Conservation (phyloP, 2,329 filamentous ascomycete species). For the Coniella lustricola region DNA sequence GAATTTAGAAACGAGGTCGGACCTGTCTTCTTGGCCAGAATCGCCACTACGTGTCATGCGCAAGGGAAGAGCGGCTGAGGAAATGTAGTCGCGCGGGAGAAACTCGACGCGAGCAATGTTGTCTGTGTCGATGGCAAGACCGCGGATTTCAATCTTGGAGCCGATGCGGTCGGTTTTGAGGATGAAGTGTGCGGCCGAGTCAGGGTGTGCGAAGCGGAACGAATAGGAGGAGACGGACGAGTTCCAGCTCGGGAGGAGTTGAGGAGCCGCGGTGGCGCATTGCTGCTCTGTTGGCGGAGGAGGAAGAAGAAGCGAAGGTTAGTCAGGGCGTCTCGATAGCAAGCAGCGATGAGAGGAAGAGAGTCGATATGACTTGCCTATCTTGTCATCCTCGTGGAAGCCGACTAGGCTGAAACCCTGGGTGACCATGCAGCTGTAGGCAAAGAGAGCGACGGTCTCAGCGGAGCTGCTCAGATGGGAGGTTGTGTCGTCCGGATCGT, state of each 20-base stretch:
- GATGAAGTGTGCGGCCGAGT: constrained; percentile 79
- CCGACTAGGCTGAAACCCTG: constrained; percentile 77
- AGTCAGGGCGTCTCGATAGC: constrained; percentile 7
- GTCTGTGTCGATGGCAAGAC: constrained; percentile 72
- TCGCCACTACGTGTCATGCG: constrained; percentile 44
- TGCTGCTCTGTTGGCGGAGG: constrained; percentile 41
- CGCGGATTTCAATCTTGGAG: constrained; percentile 75
- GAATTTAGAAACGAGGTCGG: constrained; percentile 40
- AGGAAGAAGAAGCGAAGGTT: neutral
- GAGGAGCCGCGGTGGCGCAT: constrained; percentile 49
- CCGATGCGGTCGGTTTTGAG: constrained; percentile 78
- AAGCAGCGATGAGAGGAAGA: neutral
- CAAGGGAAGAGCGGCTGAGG: constrained; percentile 47
- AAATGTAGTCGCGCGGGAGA: constrained; percentile 66
- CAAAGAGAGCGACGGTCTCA: constrained; percentile 77
- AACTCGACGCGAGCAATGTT: constrained; percentile 74
- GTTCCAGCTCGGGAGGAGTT: constrained; percentile 77
- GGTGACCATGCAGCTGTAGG: constrained; percentile 74
- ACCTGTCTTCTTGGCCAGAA: constrained; percentile 37
- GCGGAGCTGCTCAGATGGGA: constrained; percentile 63
- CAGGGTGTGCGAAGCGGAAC: constrained; percentile 80
- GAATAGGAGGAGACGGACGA: constrained; percentile 60
- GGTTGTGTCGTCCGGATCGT: constrained; percentile 43
- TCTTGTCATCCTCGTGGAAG: constrained; percentile 73
- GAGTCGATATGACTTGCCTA: constrained; percentile 42